Percentiles rank a stretch among this genome's conserved stretches.
phyloP scores from a whole-genome alignment of 2,329 filamentous ascomycete species.

The Phaeosphaeria sp. region DNA sequence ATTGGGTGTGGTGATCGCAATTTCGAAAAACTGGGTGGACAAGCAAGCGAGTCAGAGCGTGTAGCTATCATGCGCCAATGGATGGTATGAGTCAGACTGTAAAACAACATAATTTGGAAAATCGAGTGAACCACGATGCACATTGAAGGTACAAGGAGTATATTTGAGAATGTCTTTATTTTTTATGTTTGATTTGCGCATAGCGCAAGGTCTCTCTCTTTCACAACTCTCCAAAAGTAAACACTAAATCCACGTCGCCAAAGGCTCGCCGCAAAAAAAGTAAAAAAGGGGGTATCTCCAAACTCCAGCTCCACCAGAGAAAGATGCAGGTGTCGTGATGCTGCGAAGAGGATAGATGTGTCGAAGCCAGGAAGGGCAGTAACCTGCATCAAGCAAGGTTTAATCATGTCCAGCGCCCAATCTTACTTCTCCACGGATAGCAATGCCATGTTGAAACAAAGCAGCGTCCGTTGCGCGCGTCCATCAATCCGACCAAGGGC shows the following conservation, averaged over 20 bases:
- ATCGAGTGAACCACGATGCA: not conserved
- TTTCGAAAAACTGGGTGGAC: not conserved
- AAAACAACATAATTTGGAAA: no score
- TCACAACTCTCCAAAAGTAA: not conserved
- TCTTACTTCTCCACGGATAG: constrained; percentile 1
- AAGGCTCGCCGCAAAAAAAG: not conserved
- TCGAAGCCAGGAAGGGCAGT: constrained; percentile 11
- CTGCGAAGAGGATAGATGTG: constrained; percentile 11
- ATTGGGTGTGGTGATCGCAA: not conserved
- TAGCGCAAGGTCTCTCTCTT: no score
- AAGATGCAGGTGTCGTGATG: constrained; percentile 18
- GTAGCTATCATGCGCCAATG: no score
- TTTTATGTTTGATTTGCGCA: not conserved
- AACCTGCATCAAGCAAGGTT: constrained; percentile 8
- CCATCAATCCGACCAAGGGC: constrained; percentile 2
- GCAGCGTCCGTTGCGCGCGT: constrained; percentile 25
- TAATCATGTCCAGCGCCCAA: constrained; percentile 8
- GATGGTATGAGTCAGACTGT: no score
- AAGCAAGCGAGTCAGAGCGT: no score
- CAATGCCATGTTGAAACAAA: constrained; percentile 4
- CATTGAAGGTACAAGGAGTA: no score
- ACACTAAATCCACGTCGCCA: not conserved
- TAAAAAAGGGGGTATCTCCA: constrained; percentile 46
- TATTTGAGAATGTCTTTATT: not conserved
- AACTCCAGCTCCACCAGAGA: constrained; percentile 51